These are phyloP conservation scores for Colletotrichum destructivum DNA, from an alignment of 2,329 filamentous ascomycete genomes.

Conservation along the genomic window DNA sequence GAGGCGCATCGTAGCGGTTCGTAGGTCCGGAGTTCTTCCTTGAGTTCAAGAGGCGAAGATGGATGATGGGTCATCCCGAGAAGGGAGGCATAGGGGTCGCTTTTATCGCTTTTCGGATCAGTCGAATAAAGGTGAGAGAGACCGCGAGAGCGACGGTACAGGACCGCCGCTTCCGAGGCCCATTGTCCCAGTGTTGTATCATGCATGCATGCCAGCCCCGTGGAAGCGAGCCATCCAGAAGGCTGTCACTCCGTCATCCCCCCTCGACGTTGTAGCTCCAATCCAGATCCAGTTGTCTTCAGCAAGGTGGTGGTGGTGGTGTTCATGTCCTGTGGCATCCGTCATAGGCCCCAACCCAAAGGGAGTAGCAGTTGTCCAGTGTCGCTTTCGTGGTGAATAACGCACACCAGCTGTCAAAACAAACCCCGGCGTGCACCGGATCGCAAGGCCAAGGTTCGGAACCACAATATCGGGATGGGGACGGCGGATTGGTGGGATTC, in stretches of 20 bases:
- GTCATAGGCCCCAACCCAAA: neutral
- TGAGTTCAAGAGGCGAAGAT: too few relatives aligned
- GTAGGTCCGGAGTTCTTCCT: too few relatives aligned
- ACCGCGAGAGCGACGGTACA: neutral
- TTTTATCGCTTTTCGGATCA: neutral
- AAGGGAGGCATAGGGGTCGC: neutral
- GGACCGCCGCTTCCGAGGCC: neutral
- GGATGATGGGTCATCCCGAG: neutral
- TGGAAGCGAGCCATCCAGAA: slow-evolving; percentile 8
- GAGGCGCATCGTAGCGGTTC: neutral
- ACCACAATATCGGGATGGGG: slow-evolving; percentile 18
- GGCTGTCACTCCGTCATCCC: neutral
- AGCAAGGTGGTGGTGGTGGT: neutral
- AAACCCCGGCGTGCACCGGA: neutral
- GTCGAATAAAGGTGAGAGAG: neutral
- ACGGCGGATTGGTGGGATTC: slow-evolving; percentile 34
- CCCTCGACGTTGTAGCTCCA: neutral
- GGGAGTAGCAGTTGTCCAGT: neutral
- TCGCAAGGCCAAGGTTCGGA: neutral
- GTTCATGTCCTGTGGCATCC: neutral
- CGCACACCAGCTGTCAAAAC: neutral
- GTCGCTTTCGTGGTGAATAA: neutral
- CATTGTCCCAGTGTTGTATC: too few relatives aligned
- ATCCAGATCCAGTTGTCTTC: neutral
- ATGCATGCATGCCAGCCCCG: neutral